Conservation (phyloP, 495 filamentous ascomycete species). For the Penicillium atrosanguineum region DNA sequence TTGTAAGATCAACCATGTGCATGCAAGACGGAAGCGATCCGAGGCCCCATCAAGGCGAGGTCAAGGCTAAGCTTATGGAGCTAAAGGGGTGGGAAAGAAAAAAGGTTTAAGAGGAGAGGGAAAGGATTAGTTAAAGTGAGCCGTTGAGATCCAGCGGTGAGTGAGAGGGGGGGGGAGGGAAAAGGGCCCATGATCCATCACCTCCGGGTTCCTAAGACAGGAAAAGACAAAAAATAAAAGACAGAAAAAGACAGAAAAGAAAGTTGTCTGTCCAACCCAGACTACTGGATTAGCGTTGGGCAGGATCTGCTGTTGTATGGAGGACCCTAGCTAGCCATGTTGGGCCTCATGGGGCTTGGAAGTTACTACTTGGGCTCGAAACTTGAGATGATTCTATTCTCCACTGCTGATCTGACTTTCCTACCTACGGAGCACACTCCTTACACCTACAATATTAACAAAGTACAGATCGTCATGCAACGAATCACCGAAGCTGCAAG, state of each 20-base stretch:
- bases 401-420: neutral
- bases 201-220: slow-evolving; percentile 11
- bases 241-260: slow-evolving; percentile 2
- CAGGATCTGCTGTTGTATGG: slow-evolving; percentile 14
- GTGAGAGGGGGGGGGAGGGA: neutral
- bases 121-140: neutral
- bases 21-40: slow-evolving; percentile 15
- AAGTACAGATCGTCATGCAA: slow-evolving; percentile 14
- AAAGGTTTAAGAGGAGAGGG: neutral
- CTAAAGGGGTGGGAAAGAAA: neutral
- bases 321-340: neutral
- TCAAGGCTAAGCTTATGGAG: neutral
- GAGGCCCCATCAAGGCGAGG: slow-evolving; percentile 15
- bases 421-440: neutral
- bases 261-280: slow-evolving; percentile 27
- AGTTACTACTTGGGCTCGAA: too few relatives aligned
- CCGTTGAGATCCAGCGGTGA: slow-evolving; percentile 31
- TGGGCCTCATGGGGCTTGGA: neutral
- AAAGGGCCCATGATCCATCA: slow-evolving; percentile 23
- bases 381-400: neutral
- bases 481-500: slow-evolving; percentile 27
- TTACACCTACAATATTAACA: neutral
- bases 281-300: slow-evolving; percentile 25
- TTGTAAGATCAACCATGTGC: slow-evolving; percentile 15
- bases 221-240: neutral